Percentiles rank a stretch among this genome's conserved stretches.
Evolutionary conservation across 345 rosid genomes (phyloP).

Genomic region (Euphorbia lathyris): DNA sequence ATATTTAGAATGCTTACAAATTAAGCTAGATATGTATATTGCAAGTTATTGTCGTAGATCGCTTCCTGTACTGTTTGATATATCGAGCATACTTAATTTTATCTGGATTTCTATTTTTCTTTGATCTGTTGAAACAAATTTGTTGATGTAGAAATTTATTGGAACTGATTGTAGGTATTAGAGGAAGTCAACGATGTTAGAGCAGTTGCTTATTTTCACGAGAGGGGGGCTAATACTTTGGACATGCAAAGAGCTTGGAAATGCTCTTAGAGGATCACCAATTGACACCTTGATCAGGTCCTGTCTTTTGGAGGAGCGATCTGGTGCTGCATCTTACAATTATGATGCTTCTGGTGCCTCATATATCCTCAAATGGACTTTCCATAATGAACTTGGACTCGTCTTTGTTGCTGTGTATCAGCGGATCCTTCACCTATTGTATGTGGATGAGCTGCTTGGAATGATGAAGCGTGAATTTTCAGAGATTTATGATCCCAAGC

Average conservation of each 20-base stretch:
- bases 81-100: no score
- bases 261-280: constrained; percentile 88
- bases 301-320: constrained; percentile 94
- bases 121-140: not conserved
- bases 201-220: constrained; percentile 87
- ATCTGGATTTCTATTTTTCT: no score
- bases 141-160: not conserved
- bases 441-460: constrained; percentile 85
- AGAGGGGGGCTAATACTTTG: constrained; percentile 98
- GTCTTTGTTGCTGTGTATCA: constrained; percentile 98
- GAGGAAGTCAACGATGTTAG: constrained; percentile 60
- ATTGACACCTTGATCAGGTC: constrained; percentile 87
- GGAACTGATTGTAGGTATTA: constrained; percentile 28
- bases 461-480: constrained; percentile 73
- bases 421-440: constrained; percentile 80
- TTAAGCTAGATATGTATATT: no score
- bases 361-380: constrained; percentile 95
- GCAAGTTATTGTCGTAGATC: no score
- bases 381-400: constrained; percentile 90
- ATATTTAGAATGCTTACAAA: no score
- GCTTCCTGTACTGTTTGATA: no score
- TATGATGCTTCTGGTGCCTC: constrained; percentile 79
- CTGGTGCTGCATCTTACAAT: constrained; percentile 69
- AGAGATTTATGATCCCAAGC: constrained; percentile 73
- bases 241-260: constrained; percentile 95